Evolutionary conservation across 2,329 filamentous ascomycete species (phyloP), one percentile per base, ranked within the genome.

Genomic region (Xylaria sp.): DNA sequence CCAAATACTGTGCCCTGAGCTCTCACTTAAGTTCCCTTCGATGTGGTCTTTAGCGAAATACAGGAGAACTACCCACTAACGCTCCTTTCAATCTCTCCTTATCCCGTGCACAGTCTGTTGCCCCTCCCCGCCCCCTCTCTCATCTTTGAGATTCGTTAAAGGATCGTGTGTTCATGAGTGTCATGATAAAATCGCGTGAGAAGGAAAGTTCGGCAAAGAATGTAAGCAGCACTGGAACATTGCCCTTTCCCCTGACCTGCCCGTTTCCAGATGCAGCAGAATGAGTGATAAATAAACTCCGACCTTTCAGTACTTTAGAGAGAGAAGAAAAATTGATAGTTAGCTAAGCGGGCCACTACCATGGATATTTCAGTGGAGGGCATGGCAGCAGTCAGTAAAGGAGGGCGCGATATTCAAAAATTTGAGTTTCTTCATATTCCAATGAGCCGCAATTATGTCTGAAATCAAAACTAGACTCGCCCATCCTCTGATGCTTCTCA

Each of bases 161-260:
- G 70, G 70, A 73, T 72, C 54, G 70, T 73, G 59, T 65, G 31
- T 64, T 70, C 65, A 71, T 68, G 64, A 65, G 28, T 58, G 46
- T 62, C 58, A 66, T 69, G 63, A 70, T 23, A 52, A 69, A 67
- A 68, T n/a, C 54, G n/a, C 8, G 33, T 12, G 28, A 39, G 25
- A 67, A 58, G 48, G n/a, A 52, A 48, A 54, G 66, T 58, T 56
- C 18, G 25, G 39, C 33, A 67, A 72, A 52, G 55, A 70, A 66
- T 2, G 67, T 64, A 60, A 70, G 65, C 57, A 64, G 54, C 51
- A 49, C 25, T 31, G 4, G 8, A 62, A 54, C n/a, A 10, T 54
- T 41, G 46, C 31, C 9, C 52, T 39, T 39, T 48, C 4, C 10
- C 51, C 15, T 41, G 39, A 25, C n/a, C 8, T 15, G n/a, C 13